Percentiles rank a stretch among this genome's conserved stretches.
phyloP scores from a whole-genome alignment of 768 basidiomycete genomes.

The Tricholoma furcatifolium region DNA sequence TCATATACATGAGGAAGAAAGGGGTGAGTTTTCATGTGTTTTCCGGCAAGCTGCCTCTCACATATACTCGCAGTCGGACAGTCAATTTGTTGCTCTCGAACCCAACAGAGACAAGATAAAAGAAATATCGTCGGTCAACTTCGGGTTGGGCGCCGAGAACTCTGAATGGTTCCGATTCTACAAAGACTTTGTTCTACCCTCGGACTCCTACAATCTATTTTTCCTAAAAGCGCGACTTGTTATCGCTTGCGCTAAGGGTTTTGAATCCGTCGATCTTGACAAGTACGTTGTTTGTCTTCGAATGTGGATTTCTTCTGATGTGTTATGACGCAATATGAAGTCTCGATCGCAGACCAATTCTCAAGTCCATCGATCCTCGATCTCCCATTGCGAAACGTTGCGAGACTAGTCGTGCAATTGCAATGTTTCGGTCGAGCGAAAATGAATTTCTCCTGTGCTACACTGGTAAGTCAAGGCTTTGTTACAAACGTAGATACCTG shows the following conservation, averaged over 20 bases:
- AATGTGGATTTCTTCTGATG: not conserved
- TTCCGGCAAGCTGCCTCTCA: not conserved
- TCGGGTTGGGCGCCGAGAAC: constrained; percentile 76
- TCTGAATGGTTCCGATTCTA: constrained; percentile 95
- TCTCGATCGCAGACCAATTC: constrained; percentile 85
- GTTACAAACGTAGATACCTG: not conserved
- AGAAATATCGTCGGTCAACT: constrained; percentile 64
- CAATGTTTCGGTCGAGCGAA: constrained; percentile 90
- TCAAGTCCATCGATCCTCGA: constrained; percentile 65
- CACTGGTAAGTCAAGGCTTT: constrained; percentile 61
- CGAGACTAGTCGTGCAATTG: constrained; percentile 81
- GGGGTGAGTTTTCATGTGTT: constrained; percentile 39
- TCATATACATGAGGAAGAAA: constrained; percentile 95
- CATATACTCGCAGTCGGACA: constrained; percentile 53
- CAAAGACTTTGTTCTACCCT: constrained; percentile 89
- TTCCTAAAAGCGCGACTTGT: constrained; percentile 92
- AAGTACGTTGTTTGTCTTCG: constrained; percentile 54
- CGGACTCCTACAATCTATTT: constrained; percentile 83
- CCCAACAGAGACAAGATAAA: constrained; percentile 87
- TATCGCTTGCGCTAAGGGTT: constrained; percentile 88
- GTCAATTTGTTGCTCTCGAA: constrained; percentile 92
- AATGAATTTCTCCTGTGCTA: constrained; percentile 93
- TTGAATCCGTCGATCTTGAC: constrained; percentile 93
- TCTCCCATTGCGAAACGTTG: constrained; percentile 79
- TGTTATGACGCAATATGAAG: constrained; percentile 30